A percentile compares a stretch with the other conserved stretches of the same genome.
Conservation (phyloP, 1,139 yeast genomes). For the Saccharomycopsis phalli region DNA sequence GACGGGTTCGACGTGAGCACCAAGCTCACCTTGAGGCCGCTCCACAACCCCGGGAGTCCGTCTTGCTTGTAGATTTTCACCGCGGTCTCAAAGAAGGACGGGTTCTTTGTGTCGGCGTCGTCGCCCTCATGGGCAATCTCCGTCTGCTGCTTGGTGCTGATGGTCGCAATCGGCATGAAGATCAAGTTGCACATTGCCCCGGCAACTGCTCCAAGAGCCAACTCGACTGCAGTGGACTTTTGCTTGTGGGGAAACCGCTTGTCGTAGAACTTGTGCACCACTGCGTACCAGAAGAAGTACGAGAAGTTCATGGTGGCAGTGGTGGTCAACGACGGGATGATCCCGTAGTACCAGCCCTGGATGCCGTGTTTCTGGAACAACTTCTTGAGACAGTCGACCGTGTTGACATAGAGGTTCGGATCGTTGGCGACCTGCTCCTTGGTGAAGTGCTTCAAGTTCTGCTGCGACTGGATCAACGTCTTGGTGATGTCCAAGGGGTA, state of each 20-base stretch:
- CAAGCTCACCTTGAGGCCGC: constrained; percentile 73
- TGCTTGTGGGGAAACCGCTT: constrained; percentile 23
- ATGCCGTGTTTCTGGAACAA: constrained; percentile 57
- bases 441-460: constrained; percentile 22
- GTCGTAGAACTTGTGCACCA: constrained; percentile 51
- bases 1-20: constrained; percentile 79
- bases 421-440: constrained; percentile 18
- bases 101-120: constrained; percentile 1
- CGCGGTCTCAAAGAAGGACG: constrained; percentile 36
- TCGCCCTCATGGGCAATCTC: constrained; percentile 24
- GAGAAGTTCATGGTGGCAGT: constrained; percentile 76
- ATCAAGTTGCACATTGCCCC: constrained; percentile 79
- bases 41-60: constrained; percentile 71
- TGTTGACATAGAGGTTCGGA: constrained; percentile 41
- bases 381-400: constrained; percentile 54
- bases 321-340: constrained; percentile 61
- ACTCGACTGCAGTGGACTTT: constrained; percentile 58
- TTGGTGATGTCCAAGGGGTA: constrained; percentile 70
- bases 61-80: constrained; percentile 50
- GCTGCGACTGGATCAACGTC: constrained; percentile 65
- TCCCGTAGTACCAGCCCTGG: constrained; percentile 69
- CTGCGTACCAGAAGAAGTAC: constrained; percentile 81
- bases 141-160: constrained; percentile 81
- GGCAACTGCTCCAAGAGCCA: constrained; percentile 73
- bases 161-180: constrained; percentile 75